phyloP scores from a whole-genome alignment of 106 monocot species.

The Acanthochlamys bracteata region DNA sequence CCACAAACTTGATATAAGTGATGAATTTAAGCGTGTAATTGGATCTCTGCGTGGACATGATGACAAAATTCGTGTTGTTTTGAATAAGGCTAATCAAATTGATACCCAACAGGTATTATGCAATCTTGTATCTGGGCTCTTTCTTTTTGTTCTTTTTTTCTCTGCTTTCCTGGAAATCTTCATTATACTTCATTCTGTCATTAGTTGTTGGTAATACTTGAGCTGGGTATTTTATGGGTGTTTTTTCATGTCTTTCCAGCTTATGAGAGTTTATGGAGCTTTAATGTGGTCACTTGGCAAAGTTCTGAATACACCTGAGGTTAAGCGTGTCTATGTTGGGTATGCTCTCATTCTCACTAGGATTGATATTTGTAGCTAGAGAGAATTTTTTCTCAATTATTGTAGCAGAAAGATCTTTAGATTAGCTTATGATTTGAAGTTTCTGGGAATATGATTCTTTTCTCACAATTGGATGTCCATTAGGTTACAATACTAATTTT shows the following conservation, averaged over 20 bases:
- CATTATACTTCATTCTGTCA: too few species aligned
- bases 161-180: too few species aligned
- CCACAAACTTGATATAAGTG: slow-evolving; percentile 94
- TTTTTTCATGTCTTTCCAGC: slow-evolving; percentile 26
- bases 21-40: slow-evolving; percentile 97
- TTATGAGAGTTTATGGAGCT: slow-evolving; percentile 98
- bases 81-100: slow-evolving; percentile 95
- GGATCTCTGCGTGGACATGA: slow-evolving; percentile 85
- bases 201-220: too few species aligned
- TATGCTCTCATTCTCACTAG: slow-evolving; percentile 12
- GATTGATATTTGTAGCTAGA: too few species aligned
- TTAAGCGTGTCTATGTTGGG: slow-evolving; percentile 94
- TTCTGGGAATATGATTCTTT: too few species aligned
- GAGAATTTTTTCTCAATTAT: too few species aligned
- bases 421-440: too few species aligned
- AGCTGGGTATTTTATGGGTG: too few species aligned
- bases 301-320: slow-evolving; percentile 91
- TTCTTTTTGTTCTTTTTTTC: too few species aligned
- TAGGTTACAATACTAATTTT: too few species aligned
- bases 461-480: too few species aligned
- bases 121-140: background rate
- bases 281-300: slow-evolving; percentile 95
- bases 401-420: too few species aligned
- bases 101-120: slow-evolving; percentile 85
- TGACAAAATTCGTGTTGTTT: slow-evolving; percentile 94